These are phyloP conservation scores for Marvania coccoides DNA, from an alignment of 139 green algal species.

Conservation along the genomic window DNA sequence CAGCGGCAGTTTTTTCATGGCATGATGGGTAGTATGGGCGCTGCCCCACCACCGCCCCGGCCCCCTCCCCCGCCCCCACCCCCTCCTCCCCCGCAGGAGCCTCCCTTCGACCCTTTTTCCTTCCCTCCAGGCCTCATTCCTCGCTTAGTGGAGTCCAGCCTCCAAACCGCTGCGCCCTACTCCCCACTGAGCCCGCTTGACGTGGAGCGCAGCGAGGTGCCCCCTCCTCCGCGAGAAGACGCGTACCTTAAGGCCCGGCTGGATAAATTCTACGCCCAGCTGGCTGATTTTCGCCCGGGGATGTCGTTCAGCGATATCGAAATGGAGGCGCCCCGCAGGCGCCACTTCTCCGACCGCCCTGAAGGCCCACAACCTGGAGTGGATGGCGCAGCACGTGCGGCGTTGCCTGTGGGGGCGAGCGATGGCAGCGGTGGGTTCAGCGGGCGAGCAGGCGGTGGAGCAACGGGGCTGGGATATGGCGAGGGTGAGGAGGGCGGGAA, in stretches of 20 bases:
- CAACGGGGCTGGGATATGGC: constrained; percentile 11
- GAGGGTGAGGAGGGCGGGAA: not conserved
- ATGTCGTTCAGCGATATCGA: constrained; percentile 25
- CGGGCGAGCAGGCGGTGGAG: not conserved
- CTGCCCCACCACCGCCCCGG: not conserved
- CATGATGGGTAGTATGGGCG: constrained; percentile 3
- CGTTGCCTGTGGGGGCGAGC: not conserved
- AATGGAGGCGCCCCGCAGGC: not conserved
- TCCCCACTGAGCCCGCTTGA: constrained; percentile 30
- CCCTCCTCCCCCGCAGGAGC: not conserved
- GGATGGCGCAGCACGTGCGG: not conserved
- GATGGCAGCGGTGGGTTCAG: constrained; percentile 10
- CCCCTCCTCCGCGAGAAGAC: constrained; percentile 46
- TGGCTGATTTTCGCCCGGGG: constrained; percentile 51
- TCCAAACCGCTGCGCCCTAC: constrained; percentile 52
- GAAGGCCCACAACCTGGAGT: not conserved
- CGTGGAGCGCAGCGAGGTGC: constrained; percentile 40
- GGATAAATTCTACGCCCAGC: constrained; percentile 69
- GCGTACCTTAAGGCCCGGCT: constrained; percentile 58
- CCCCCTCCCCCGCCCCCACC: constrained; percentile 3
- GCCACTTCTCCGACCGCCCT: not conserved
- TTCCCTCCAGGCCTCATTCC: constrained; percentile 76
- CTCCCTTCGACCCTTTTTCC: constrained; percentile 40
- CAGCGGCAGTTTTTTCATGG: too few species aligned
- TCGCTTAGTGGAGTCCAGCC: constrained; percentile 50